These are phyloP conservation scores for Epithele typhae DNA, from an alignment of 768 basidiomycete genomes.

Conservation along the genomic window DNA sequence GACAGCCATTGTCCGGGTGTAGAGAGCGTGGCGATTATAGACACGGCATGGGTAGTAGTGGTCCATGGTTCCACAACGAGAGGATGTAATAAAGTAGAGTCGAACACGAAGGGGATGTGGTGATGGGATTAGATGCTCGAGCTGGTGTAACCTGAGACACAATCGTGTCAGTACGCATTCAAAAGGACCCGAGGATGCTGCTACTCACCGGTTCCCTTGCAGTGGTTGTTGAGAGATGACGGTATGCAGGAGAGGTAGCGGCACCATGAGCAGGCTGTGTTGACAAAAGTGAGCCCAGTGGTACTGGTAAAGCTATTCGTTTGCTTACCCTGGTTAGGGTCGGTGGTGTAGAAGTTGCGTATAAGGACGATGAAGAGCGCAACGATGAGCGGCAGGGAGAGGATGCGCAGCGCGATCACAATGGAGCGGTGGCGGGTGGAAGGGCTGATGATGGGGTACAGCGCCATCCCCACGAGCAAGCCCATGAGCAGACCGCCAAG, in stretches of 20 bases:
- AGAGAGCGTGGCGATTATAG: too few relatives aligned
- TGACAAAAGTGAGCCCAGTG: background rate
- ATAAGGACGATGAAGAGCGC: slow-evolving; percentile 79
- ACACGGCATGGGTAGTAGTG: too few relatives aligned
- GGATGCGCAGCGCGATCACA: slow-evolving; percentile 68
- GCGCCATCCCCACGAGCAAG: slow-evolving; percentile 72
- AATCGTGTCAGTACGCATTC: too few relatives aligned
- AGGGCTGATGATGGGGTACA: slow-evolving; percentile 87
- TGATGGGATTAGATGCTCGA: too few relatives aligned
- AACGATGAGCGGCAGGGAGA: slow-evolving; percentile 71
- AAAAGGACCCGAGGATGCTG: too few relatives aligned
- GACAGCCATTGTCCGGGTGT: too few relatives aligned
- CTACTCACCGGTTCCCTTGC: slow-evolving; percentile 40
- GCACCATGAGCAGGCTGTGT: slow-evolving; percentile 77
- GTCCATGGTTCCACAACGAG: too few relatives aligned
- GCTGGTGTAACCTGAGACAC: too few relatives aligned
- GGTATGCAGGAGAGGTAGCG: slow-evolving; percentile 91
- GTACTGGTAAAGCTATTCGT: background rate
- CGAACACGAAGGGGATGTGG: too few relatives aligned
- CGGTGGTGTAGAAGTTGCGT: slow-evolving; percentile 85
- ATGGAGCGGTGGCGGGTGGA: slow-evolving; percentile 69
- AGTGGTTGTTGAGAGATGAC: slow-evolving; percentile 63
- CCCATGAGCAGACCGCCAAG: slow-evolving; percentile 86
- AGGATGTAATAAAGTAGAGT: too few relatives aligned
- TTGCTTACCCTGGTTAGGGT: slow-evolving; percentile 75